phyloP scores from a whole-genome alignment of 495 filamentous ascomycete genomes.

The Amniculicola lignicola region DNA sequence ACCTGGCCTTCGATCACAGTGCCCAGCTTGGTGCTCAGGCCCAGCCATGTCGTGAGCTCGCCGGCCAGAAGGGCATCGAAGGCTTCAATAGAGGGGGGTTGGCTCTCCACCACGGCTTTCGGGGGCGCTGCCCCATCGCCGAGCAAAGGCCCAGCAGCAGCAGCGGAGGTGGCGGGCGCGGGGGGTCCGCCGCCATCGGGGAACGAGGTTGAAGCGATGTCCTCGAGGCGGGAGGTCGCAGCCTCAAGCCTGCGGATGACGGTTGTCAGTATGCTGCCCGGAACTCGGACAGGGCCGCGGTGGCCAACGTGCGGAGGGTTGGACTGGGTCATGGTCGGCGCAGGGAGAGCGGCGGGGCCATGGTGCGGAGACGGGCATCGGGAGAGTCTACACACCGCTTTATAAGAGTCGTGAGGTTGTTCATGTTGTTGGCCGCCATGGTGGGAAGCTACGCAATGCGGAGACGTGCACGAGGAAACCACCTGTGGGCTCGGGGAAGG shows the following conservation, averaged over 20 bases:
- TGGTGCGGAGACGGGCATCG: neutral
- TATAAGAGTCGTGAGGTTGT: slow-evolving; percentile 95
- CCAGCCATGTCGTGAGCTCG: slow-evolving; percentile 73
- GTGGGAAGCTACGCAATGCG: slow-evolving; percentile 16
- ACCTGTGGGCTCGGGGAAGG: slow-evolving; percentile 21
- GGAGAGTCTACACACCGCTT: slow-evolving; percentile 68
- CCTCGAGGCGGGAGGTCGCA: slow-evolving; percentile 92
- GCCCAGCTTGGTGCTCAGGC: slow-evolving; percentile 72
- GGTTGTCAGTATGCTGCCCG: slow-evolving; percentile 43
- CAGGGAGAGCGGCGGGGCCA: neutral
- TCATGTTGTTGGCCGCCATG: slow-evolving; percentile 70
- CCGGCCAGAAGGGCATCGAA: slow-evolving; percentile 77
- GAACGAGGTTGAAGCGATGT: slow-evolving; percentile 84
- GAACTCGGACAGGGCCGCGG: slow-evolving; percentile 1
- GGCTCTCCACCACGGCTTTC: slow-evolving; percentile 49
- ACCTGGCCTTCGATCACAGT: slow-evolving; percentile 79
- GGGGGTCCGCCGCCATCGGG: slow-evolving; percentile 44
- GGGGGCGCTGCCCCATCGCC: slow-evolving; percentile 20
- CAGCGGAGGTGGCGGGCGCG: slow-evolving; percentile 6
- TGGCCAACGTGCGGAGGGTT: slow-evolving; percentile 3
- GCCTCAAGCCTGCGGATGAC: slow-evolving; percentile 81
- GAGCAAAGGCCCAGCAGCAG: neutral
- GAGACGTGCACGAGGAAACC: neutral
- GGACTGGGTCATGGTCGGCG: slow-evolving; percentile 7
- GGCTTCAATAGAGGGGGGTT: slow-evolving; percentile 77